Percentiles rank a stretch among this genome's conserved stretches.
These are phyloP conservation scores for Yarrowia divulgata DNA, from an alignment of 805 yeast species.

Conservation along the genomic window DNA sequence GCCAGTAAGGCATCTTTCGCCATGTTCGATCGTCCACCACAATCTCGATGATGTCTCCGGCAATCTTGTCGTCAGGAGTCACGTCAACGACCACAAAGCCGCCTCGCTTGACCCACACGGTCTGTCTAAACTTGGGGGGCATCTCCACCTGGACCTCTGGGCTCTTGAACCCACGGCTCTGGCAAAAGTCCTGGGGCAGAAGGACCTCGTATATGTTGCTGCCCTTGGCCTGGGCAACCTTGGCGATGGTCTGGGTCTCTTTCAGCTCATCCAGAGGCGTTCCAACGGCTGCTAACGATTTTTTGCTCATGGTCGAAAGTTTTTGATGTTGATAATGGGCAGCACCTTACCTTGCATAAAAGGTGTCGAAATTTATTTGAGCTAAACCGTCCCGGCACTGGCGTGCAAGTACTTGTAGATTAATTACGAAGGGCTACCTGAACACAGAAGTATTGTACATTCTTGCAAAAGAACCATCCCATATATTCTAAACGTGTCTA, in stretches of 20 bases:
- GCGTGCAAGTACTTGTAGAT: background rate
- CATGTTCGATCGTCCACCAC: conserved; percentile 49
- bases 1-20: conserved; percentile 50
- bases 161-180: conserved; percentile 37
- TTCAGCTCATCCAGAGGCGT: conserved; percentile 45
- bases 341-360: conserved; percentile 7
- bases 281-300: conserved; percentile 36
- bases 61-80: conserved; percentile 45
- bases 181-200: conserved; percentile 43
- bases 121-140: conserved; percentile 50
- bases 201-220: conserved; percentile 48
- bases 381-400: background rate
- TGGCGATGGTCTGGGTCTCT: conserved; percentile 47
- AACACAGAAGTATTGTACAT: no score
- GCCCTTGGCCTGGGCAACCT: conserved; percentile 49
- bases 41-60: conserved; percentile 50
- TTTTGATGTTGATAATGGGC: conserved; percentile 26
- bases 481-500: conserved; percentile 16
- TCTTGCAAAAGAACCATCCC: background rate
- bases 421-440: background rate
- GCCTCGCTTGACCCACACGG: conserved; percentile 51
- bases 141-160: conserved; percentile 44
- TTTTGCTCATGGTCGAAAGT: conserved; percentile 36
- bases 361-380: background rate
- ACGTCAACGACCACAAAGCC: conserved; percentile 49